Evolutionary conservation across 306 rosid genomes (phyloP).

Genomic region (Glycyrrhiza uralensis): DNA sequence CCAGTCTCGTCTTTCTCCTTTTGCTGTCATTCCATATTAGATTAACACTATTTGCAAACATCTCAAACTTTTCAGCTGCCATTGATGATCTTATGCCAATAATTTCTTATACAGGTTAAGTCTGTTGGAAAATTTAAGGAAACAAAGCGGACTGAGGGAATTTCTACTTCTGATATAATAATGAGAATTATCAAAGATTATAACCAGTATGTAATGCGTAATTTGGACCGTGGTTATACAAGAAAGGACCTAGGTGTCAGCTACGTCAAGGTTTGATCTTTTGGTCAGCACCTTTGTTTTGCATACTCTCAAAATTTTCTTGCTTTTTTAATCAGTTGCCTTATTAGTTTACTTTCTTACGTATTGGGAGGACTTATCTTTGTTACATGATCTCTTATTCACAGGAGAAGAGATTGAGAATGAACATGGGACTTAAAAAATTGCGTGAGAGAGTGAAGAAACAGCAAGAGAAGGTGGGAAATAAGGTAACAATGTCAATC

Average conservation of each 20-base stretch:
- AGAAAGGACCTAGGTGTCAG: conserved; percentile 98
- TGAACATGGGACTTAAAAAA: conserved; percentile 81
- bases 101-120: conserved; percentile 60
- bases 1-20: neutral
- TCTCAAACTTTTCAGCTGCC: neutral
- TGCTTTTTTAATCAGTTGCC: conserved; percentile 5
- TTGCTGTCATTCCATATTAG: neutral
- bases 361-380: conserved; percentile 1
- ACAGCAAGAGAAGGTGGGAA: conserved; percentile 83
- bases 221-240: conserved; percentile 91
- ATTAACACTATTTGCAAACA: neutral
- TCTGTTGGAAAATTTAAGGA: conserved; percentile 82
- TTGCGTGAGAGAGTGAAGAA: conserved; percentile 90
- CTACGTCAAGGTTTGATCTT: conserved; percentile 82
- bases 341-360: conserved; percentile 5
- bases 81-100: neutral
- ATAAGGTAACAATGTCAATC: conserved; percentile 51
- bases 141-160: conserved; percentile 89
- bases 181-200: conserved; percentile 96
- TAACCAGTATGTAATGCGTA: conserved; percentile 90
- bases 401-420: conserved; percentile 92
- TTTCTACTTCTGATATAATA: conserved; percentile 92
- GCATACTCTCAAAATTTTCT: neutral
- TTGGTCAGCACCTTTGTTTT: neutral
- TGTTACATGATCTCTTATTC: neutral